Conservation (phyloP, 2,329 filamentous ascomycete genomes). For the Calonectria multiphialidica region DNA sequence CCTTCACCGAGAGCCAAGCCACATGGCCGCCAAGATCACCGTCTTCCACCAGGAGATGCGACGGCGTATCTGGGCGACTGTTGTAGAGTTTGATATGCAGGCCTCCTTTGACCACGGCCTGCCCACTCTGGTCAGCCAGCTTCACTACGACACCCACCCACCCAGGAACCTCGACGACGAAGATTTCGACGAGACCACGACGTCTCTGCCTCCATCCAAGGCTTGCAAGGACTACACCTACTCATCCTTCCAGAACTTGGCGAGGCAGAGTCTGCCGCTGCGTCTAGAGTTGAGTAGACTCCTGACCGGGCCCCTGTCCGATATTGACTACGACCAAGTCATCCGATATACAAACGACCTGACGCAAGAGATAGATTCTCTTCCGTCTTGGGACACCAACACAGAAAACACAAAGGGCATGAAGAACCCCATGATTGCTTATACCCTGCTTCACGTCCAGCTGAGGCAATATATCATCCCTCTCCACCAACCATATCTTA, state of each 20-base stretch:
- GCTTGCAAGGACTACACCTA: slow-evolving; percentile 67
- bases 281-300: slow-evolving; percentile 69
- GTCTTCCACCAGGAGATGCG: slow-evolving; percentile 74
- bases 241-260: slow-evolving; percentile 69
- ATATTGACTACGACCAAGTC: slow-evolving; percentile 72
- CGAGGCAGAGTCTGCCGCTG: slow-evolving; percentile 66
- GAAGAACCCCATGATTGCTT: slow-evolving; percentile 69
- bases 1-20: slow-evolving; percentile 69
- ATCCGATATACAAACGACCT: slow-evolving; percentile 72
- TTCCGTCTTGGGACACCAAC: slow-evolving; percentile 67
- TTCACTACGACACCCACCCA: slow-evolving; percentile 67
- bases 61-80: slow-evolving; percentile 70
- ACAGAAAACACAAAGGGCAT: slow-evolving; percentile 51
- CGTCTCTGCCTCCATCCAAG: slow-evolving; percentile 63
- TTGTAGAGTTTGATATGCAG: slow-evolving; percentile 73
- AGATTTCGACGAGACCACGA: slow-evolving; percentile 66
- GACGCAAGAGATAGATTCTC: slow-evolving; percentile 70
- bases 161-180: slow-evolving; percentile 70
- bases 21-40: slow-evolving; percentile 66
- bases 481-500: slow-evolving; percentile 71
- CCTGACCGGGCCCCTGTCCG: slow-evolving; percentile 65
- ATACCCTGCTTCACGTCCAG: slow-evolving; percentile 71
- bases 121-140: slow-evolving; percentile 68
- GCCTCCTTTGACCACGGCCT: slow-evolving; percentile 71
- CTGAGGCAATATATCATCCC: slow-evolving; percentile 73